A percentile compares a stretch with the other conserved stretches of the same genome.
Conservation (phyloP, 768 basidiomycete species). For the Lentinula sp. region DNA sequence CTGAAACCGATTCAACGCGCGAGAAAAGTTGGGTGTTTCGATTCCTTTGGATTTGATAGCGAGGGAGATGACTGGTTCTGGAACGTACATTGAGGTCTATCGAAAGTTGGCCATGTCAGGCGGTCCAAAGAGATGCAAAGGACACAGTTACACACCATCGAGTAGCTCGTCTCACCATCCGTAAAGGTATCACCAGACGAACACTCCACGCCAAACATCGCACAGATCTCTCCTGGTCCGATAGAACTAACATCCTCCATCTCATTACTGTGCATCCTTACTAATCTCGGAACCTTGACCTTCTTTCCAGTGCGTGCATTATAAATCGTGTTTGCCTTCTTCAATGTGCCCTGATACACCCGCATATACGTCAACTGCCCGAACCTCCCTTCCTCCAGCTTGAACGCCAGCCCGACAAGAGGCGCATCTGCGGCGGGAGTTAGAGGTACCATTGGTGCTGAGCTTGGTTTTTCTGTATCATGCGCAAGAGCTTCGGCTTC, state of each 20-base stretch:
- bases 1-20: conserved; percentile 95
- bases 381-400: conserved; percentile 94
- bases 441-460: conserved; percentile 67
- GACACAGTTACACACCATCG: conserved; percentile 63
- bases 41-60: conserved; percentile 87
- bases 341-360: conserved; percentile 93
- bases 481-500: conserved; percentile 77
- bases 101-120: neutral
- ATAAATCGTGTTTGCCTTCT: conserved; percentile 78
- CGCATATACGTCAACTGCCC: conserved; percentile 98
- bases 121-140: neutral
- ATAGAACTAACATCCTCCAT: conserved; percentile 98
- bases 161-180: conserved; percentile 80
- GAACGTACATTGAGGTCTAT: conserved; percentile 97
- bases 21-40: conserved; percentile 95
- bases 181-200: conserved; percentile 98
- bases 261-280: conserved; percentile 97
- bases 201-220: conserved; percentile 98
- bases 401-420: conserved; percentile 93
- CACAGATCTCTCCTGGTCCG: conserved; percentile 97
- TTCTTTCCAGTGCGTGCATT: conserved; percentile 95
- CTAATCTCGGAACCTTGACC: conserved; percentile 93
- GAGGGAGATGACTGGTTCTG: conserved; percentile 96
- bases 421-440: conserved; percentile 81
- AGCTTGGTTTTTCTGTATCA: conserved; percentile 64